Base-by-base conservation (phyloP, 2,329 filamentous ascomycete genomes). In the Sarocladium kiliense region DNA sequence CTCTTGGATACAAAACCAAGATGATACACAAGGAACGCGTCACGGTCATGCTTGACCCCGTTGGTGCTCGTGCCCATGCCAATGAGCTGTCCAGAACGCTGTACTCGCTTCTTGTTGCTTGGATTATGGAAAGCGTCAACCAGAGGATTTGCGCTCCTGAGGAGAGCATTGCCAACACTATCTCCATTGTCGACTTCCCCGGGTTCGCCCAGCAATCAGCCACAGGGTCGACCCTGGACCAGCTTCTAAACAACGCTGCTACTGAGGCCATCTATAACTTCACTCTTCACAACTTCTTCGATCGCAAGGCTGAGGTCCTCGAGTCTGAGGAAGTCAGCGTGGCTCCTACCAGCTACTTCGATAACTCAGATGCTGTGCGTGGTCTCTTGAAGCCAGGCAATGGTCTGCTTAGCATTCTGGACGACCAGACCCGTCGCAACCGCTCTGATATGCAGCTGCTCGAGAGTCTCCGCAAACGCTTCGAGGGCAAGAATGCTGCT, bases 1-100 rank as follows among this genome's bases (percentile, higher is more conserved):
- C 91, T 27, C 77, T 99, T 56, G 91, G 92, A 2, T 96, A 97
- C 77, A 95, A 96, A 75, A 97, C 91, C 19, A 97, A 96, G 78
- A 97, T 94, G 62, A 87, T 99, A 56, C 89, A 95, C 66, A 88
- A 91, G 60, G 94, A 99, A 76, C 87, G 94, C 55, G 94, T 99
- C n/a, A 99, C 94, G 0, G 89, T 99, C 61, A 96, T 99, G 92
- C 81, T 99, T 32, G 94, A 99, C 66, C 90, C 93, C 6, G 86
- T 85, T 56, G 94, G 94, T 37, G 94, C 94, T 45, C 87, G 91
- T 53, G 87, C 85, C 37, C 97, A 97, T 63, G 94, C 94, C 16
- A 92, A 97, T 66, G 94, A 97, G 71, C 82, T 99, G 50, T 92
- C 94, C 3, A 83, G 93, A 53, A 97, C 93, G 0, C 76, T 99